Percentiles rank a stretch among this genome's conserved stretches.
phyloP scores from a whole-genome alignment of 345 rosid genomes.

The Citrus cavaleriei region DNA sequence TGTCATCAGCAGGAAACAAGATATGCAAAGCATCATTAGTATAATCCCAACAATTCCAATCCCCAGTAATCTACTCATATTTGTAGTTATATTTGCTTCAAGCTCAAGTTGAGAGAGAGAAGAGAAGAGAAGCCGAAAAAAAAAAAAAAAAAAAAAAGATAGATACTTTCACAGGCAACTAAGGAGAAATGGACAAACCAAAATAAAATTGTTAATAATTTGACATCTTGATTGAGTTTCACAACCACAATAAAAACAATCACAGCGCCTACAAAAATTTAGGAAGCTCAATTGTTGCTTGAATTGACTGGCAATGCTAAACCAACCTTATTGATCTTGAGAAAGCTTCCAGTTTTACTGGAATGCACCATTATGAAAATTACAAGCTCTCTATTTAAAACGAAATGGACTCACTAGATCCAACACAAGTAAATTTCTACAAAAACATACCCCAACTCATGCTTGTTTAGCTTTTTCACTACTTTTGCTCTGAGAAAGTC shows the following conservation, averaged over 20 bases:
- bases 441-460: slow-evolving; percentile 23
- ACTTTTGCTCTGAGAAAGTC: slow-evolving; percentile 24
- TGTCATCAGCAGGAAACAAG: background rate
- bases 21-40: background rate
- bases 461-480: slow-evolving; percentile 19
- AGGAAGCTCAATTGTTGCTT: slow-evolving; percentile 14
- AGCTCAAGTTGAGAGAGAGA: background rate
- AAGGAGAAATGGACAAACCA: background rate
- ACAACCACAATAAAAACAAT: background rate
- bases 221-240: background rate
- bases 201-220: background rate
- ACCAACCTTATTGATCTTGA: slow-evolving; percentile 10
- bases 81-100: background rate
- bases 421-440: slow-evolving; percentile 4
- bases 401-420: too few species aligned
- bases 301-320: slow-evolving; percentile 15
- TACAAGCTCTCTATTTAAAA: background rate
- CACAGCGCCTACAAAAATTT: slow-evolving; percentile 23
- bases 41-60: background rate
- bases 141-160: too few species aligned
- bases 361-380: slow-evolving; percentile 8
- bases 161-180: background rate
- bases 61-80: background rate
- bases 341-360: slow-evolving; percentile 9
- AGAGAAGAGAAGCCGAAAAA: too few species aligned